phyloP scores from a whole-genome alignment of 352 stramenopile species.

The Pythium dissotocum region DNA sequence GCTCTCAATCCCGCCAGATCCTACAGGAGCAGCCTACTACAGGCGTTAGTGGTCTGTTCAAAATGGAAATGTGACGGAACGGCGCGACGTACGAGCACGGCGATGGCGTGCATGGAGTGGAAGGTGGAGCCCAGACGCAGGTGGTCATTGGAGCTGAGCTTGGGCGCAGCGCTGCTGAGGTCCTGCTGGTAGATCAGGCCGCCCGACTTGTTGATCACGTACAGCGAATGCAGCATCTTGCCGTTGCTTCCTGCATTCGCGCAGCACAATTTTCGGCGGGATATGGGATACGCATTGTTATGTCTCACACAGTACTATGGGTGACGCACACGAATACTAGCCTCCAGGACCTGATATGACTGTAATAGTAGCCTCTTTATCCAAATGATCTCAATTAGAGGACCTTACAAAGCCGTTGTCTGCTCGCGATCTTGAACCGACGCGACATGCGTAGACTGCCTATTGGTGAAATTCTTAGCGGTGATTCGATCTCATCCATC shows the following conservation, averaged over 20 bases:
- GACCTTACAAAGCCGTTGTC: not conserved
- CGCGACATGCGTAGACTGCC: not conserved
- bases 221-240: slow-evolving; percentile 90
- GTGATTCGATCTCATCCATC: not conserved
- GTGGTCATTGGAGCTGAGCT: slow-evolving; percentile 91
- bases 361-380: slow-evolving; percentile 4
- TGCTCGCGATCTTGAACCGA: not conserved
- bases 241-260: slow-evolving; percentile 2
- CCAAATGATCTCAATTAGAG: slow-evolving; percentile 21
- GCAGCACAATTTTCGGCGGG: slow-evolving; percentile 1
- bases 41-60: not conserved
- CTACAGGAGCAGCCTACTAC: slow-evolving; percentile 70
- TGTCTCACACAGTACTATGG: slow-evolving; percentile 1
- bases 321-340: not conserved
- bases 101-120: slow-evolving; percentile 93
- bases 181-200: slow-evolving; percentile 94
- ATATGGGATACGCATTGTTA: slow-evolving; percentile 4
- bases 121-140: slow-evolving; percentile 94
- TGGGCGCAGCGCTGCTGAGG: slow-evolving; percentile 79
- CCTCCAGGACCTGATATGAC: not conserved
- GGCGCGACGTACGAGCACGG: slow-evolving; percentile 48
- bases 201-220: slow-evolving; percentile 94
- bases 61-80: slow-evolving; percentile 1
- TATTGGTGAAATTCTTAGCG: not conserved
- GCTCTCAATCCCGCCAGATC: slow-evolving; percentile 88